Evolutionary conservation across 257 asterid genomes (phyloP).

Genomic region (Solanum corneliomulleri): DNA sequence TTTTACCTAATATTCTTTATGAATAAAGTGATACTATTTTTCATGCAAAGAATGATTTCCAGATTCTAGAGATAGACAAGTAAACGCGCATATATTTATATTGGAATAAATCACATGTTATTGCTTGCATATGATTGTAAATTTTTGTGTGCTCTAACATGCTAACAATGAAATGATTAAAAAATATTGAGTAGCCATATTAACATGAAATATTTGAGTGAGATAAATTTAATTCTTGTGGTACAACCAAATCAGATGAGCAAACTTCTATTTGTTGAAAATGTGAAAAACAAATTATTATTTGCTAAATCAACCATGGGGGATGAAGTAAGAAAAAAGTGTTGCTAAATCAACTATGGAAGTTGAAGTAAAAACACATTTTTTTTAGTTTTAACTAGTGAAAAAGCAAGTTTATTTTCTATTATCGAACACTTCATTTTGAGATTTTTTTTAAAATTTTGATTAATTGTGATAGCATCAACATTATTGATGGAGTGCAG

Average conservation of each 20-base stretch:
- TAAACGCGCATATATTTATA: background rate
- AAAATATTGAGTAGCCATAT: background rate
- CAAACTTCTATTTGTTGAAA: background rate
- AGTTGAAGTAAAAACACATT: background rate
- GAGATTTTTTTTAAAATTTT: background rate
- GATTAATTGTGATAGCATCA: background rate
- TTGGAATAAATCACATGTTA: background rate
- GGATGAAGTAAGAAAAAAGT: no score
- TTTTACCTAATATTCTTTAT: background rate
- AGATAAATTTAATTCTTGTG: background rate
- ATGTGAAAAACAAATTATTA: background rate
- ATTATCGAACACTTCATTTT: background rate
- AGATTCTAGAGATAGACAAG: background rate
- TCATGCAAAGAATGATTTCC: no score
- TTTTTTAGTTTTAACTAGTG: background rate
- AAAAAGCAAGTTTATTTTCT: no score
- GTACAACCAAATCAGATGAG: background rate
- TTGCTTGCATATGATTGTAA: background rate
- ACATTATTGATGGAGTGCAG: no score
- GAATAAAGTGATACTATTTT: no score
- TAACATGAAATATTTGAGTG: background rate
- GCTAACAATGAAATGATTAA: background rate
- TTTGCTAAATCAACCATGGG: background rate
- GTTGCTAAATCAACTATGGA: background rate
- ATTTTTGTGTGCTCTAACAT: background rate